Evolutionary conservation across 306 rosid genomes (phyloP).

Genomic region (Morella rubra): DNA sequence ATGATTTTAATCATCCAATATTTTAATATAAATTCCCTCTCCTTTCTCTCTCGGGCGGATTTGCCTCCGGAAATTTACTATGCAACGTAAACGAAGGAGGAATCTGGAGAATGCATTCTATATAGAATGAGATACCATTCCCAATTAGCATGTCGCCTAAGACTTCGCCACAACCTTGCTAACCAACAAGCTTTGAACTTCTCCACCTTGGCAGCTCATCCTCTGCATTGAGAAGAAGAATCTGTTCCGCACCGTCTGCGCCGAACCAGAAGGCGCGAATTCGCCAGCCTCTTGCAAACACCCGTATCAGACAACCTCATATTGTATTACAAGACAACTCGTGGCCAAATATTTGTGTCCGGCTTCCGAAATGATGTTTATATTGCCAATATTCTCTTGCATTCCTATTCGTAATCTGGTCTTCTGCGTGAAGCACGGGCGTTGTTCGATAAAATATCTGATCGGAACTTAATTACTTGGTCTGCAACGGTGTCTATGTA

Average conservation of each 20-base stretch:
- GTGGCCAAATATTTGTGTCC: too few relatives aligned
- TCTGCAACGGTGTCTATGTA: too few relatives aligned
- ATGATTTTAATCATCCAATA: too few relatives aligned
- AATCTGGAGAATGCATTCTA: background rate
- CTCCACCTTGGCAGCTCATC: conserved; percentile 29
- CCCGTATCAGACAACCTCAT: conserved; percentile 29
- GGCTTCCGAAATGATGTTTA: too few relatives aligned
- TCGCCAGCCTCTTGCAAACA: conserved; percentile 51
- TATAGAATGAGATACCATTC: conserved; percentile 27
- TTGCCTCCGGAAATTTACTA: background rate
- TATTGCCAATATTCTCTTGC: too few relatives aligned
- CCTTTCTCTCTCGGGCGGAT: background rate
- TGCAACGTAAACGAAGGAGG: background rate
- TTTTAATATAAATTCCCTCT: background rate
- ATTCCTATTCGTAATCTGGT: too few relatives aligned
- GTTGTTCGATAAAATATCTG: too few relatives aligned
- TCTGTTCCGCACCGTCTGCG: conserved; percentile 28
- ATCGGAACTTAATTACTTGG: too few relatives aligned
- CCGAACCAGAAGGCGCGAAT: conserved; percentile 42
- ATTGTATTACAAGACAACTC: conserved; percentile 40
- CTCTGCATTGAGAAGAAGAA: conserved; percentile 31
- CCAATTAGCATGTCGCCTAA: conserved; percentile 17
- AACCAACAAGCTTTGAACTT: conserved; percentile 16
- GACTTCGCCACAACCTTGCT: conserved; percentile 18
- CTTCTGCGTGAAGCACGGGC: too few relatives aligned